Percentiles rank a stretch among this genome's conserved stretches.
These are phyloP conservation scores for Aspergillus affinis DNA, from an alignment of 495 filamentous ascomycete species.

Conservation along the genomic window DNA sequence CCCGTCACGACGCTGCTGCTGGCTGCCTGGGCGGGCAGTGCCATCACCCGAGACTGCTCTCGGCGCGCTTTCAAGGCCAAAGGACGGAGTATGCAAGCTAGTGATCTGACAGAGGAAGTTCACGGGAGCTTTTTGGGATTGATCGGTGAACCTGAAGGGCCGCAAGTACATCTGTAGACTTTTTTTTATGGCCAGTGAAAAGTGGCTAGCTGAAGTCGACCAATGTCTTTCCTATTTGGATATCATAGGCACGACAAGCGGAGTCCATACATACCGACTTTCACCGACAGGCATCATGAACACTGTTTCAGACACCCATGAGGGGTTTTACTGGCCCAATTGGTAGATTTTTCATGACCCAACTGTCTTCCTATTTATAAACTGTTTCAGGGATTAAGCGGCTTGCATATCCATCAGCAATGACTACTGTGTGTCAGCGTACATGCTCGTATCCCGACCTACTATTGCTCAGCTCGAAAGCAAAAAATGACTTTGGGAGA, in stretches of 20 bases:
- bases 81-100: slow-evolving; percentile 88
- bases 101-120: slow-evolving; percentile 91
- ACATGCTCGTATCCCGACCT: not conserved
- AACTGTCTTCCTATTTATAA: not conserved
- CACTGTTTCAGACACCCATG: not conserved
- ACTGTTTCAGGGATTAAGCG: not conserved
- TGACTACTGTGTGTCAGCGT: not conserved
- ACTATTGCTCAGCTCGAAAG: not conserved
- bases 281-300: not conserved
- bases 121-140: slow-evolving; percentile 76
- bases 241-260: not conserved
- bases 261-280: too few relatives aligned
- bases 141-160: slow-evolving; percentile 58
- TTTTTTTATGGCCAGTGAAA: not conserved
- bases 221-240: not conserved
- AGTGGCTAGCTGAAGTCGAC: not conserved
- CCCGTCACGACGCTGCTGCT: slow-evolving; percentile 67
- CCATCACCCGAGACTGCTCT: slow-evolving; percentile 89
- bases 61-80: slow-evolving; percentile 82
- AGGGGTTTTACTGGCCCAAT: not conserved
- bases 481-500: not conserved
- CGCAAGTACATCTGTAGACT: slow-evolving; percentile 40
- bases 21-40: slow-evolving; percentile 81
- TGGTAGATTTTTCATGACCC: not conserved
- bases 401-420: not conserved